phyloP scores from a whole-genome alignment of 495 filamentous ascomycete species.

The Aspergillus sparsus region DNA sequence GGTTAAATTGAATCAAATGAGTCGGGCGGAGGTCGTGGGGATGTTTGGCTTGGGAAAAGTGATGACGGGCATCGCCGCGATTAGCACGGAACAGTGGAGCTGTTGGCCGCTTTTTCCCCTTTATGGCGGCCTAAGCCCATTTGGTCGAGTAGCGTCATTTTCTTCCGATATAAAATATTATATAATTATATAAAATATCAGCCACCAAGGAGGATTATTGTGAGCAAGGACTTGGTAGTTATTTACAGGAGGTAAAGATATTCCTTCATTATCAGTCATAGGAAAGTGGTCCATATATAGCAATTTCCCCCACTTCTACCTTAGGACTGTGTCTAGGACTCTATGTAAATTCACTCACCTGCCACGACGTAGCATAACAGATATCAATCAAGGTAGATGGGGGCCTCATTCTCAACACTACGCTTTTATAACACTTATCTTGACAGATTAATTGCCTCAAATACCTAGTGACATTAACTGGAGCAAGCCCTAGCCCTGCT shows the following conservation, averaged over 20 bases:
- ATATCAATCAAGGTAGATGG: neutral
- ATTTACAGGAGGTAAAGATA: neutral
- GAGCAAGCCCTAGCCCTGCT: neutral
- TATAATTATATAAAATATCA: neutral
- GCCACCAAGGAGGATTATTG: neutral
- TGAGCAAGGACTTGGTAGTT: neutral
- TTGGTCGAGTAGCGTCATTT: slow-evolving; percentile 2
- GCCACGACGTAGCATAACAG: too few species aligned
- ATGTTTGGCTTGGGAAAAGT: neutral
- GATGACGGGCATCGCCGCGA: slow-evolving; percentile 14
- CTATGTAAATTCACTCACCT: too few species aligned
- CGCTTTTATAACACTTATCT: neutral
- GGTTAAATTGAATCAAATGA: neutral
- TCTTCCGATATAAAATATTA: neutral
- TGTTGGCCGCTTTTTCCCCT: slow-evolving; percentile 9
- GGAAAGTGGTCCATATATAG: too few species aligned
- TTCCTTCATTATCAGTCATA: neutral
- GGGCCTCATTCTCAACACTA: neutral
- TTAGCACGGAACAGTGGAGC: neutral
- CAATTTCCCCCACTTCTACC: too few species aligned
- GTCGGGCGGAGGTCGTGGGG: neutral
- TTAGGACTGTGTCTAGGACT: too few species aligned
- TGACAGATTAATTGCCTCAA: neutral
- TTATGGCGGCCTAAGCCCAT: slow-evolving; percentile 7
- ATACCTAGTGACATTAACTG: neutral